phyloP scores from a whole-genome alignment of 352 stramenopile genomes.

The Globisporangium lucens region DNA sequence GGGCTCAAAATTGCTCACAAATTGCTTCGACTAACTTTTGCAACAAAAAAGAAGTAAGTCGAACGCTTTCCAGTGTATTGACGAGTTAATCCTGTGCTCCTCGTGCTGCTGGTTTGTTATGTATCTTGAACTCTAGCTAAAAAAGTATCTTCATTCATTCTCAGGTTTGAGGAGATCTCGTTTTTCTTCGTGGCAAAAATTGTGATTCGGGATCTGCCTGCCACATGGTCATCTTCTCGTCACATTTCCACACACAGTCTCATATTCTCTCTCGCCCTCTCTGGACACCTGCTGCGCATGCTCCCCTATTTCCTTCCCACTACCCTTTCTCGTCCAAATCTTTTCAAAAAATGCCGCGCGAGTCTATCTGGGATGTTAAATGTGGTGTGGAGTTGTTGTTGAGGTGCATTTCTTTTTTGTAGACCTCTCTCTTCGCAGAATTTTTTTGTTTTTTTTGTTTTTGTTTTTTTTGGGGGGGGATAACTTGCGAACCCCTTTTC shows the following conservation, averaged over 20 bases:
- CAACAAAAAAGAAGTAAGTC: neutral
- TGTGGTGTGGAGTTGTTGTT: constrained; percentile 1
- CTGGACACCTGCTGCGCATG: neutral
- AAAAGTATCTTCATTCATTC: neutral
- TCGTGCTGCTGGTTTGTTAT: neutral
- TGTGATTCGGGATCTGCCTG: neutral
- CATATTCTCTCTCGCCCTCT: neutral
- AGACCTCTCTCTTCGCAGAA: constrained; percentile 4
- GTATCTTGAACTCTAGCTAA: neutral
- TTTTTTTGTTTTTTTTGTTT: neutral
- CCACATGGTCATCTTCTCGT: constrained; percentile 1
- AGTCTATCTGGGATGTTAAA: neutral
- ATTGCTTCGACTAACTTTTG: no score
- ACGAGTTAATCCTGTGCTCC: neutral
- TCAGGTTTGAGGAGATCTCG: no score
- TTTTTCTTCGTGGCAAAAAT: neutral
- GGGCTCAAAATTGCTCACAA: neutral
- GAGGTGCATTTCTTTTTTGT: constrained; percentile 1
- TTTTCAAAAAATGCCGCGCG: neutral
- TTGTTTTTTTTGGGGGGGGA: neutral
- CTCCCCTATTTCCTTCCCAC: neutral
- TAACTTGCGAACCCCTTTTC: neutral
- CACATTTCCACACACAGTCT: neutral
- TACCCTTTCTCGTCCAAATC: neutral
- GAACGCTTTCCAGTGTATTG: neutral